phyloP scores from a whole-genome alignment of 2,329 filamentous ascomycete genomes.

The Fusarium coicis region DNA sequence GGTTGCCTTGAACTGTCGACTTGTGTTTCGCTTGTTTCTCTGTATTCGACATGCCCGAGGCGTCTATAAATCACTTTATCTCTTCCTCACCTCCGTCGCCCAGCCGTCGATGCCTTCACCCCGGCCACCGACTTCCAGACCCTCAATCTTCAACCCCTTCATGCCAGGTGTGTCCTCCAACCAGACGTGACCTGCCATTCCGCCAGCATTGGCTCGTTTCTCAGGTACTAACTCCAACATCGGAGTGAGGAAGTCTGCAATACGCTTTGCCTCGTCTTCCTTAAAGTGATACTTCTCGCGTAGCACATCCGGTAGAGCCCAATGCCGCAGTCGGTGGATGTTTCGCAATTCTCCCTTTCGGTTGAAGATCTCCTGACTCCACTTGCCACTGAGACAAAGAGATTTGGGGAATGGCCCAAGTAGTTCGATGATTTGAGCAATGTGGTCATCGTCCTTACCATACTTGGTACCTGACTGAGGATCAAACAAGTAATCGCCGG shows the following conservation, averaged over 20 bases:
- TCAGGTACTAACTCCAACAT: constrained; percentile 93
- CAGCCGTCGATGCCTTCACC: constrained; percentile 96
- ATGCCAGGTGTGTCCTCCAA: constrained; percentile 89
- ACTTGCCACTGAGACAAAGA: constrained; percentile 91
- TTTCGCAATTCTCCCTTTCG: constrained; percentile 96
- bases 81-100: constrained; percentile 87
- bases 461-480: constrained; percentile 99
- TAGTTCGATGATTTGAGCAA: constrained; percentile 97
- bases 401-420: constrained; percentile 93
- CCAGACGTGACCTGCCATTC: constrained; percentile 89
- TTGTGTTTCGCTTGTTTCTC: constrained; percentile 35
- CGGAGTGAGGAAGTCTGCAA: constrained; percentile 85
- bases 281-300: constrained; percentile 97
- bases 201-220: constrained; percentile 91
- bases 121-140: constrained; percentile 79
- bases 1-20: constrained; percentile 22
- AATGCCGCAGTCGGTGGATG: constrained; percentile 95
- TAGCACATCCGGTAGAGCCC: constrained; percentile 92
- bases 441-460: constrained; percentile 99
- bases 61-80: constrained; percentile 58
- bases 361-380: constrained; percentile 99
- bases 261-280: constrained; percentile 79
- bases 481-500: constrained; percentile 97
- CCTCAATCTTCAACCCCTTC: constrained; percentile 79
- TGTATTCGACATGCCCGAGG: constrained; percentile 35